phyloP scores from a whole-genome alignment of 2,329 filamentous ascomycete genomes.

The Torrubiellomyces zombiae region DNA sequence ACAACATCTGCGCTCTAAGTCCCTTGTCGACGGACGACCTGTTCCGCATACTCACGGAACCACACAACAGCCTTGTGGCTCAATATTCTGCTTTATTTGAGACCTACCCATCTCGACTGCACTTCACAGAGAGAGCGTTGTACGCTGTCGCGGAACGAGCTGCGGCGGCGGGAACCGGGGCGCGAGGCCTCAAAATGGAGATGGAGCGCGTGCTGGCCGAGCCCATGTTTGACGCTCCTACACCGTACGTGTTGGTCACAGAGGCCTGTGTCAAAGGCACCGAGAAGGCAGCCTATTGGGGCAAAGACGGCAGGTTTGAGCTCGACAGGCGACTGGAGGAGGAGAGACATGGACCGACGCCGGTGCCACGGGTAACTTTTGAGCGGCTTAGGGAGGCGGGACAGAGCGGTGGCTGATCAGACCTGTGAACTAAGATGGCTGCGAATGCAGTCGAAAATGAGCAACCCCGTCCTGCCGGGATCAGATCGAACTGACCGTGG shows the following conservation, averaged over 20 bases:
- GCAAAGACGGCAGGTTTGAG: slow-evolving; percentile 53
- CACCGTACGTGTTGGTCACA: slow-evolving; percentile 58
- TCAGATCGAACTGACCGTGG: no score
- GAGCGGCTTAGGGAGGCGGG: slow-evolving; percentile 29
- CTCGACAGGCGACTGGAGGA: slow-evolving; percentile 51
- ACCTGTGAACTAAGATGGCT: no score
- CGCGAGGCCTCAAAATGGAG: slow-evolving; percentile 61
- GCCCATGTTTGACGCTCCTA: slow-evolving; percentile 67
- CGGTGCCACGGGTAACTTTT: slow-evolving; percentile 13
- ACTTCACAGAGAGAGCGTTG: slow-evolving; percentile 71
- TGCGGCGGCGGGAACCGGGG: slow-evolving; percentile 50
- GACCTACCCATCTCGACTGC: slow-evolving; percentile 60
- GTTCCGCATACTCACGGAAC: slow-evolving; percentile 80
- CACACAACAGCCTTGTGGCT: slow-evolving; percentile 69
- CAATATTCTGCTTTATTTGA: slow-evolving; percentile 85
- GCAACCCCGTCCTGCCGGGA: no score
- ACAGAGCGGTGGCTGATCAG: slow-evolving; percentile 30
- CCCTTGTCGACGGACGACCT: slow-evolving; percentile 53
- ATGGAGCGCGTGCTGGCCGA: slow-evolving; percentile 65
- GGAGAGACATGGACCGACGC: slow-evolving; percentile 30
- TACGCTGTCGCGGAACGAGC: slow-evolving; percentile 60
- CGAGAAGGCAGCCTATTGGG: slow-evolving; percentile 45
- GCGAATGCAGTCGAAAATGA: no score
- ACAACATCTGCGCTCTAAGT: slow-evolving; percentile 73
- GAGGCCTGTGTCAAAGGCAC: slow-evolving; percentile 49